A percentile compares a stretch with the other conserved stretches of the same genome.
These are phyloP conservation scores for Aschersonia sp. DNA, from an alignment of 2,329 filamentous ascomycete species.

Conservation along the genomic window DNA sequence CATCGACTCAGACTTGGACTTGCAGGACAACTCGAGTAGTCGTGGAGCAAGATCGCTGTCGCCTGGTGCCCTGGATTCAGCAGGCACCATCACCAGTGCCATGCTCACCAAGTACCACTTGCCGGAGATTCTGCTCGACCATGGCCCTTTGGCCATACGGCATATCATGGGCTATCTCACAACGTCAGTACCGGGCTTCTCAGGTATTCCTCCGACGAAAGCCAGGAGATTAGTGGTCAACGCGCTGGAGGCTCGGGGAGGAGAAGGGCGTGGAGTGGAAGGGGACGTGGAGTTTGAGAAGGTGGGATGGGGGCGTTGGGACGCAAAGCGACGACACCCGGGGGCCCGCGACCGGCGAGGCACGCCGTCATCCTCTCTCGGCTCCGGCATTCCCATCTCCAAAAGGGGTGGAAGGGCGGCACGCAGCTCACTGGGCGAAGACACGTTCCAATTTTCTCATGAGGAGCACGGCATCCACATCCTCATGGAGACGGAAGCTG, in stretches of 20 bases:
- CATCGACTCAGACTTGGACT: slow-evolving; percentile 77
- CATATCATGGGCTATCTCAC: slow-evolving; percentile 93
- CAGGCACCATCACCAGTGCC: slow-evolving; percentile 68
- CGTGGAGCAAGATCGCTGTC: slow-evolving; percentile 22
- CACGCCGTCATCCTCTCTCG: slow-evolving; percentile 26
- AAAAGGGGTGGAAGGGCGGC: slow-evolving; percentile 27
- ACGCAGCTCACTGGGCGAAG: slow-evolving; percentile 48
- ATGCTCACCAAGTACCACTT: slow-evolving; percentile 84
- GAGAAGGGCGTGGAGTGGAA: slow-evolving; percentile 44
- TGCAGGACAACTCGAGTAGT: slow-evolving; percentile 43
- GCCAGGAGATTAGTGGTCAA: slow-evolving; percentile 84
- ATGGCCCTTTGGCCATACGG: slow-evolving; percentile 85
- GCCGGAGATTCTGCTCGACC: slow-evolving; percentile 74
- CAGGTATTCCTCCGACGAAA: slow-evolving; percentile 75
- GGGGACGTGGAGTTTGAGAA: slow-evolving; percentile 81
- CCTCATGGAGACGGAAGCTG: slow-evolving; percentile 69
- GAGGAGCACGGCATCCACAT: slow-evolving; percentile 52
- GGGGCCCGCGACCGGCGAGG: slow-evolving; percentile 30
- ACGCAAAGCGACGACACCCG: slow-evolving; percentile 62
- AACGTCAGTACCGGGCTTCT: slow-evolving; percentile 84
- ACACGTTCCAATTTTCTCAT: slow-evolving; percentile 63
- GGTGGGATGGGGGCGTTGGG: slow-evolving; percentile 95
- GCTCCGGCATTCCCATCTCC: slow-evolving; percentile 42
- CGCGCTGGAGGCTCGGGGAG: slow-evolving; percentile 68
- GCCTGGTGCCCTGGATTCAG: slow-evolving; percentile 46